A percentile compares a stretch with the other conserved stretches of the same genome.
Evolutionary conservation across 1,139 yeast species (phyloP).

Genomic region (Pichia sp.): DNA sequence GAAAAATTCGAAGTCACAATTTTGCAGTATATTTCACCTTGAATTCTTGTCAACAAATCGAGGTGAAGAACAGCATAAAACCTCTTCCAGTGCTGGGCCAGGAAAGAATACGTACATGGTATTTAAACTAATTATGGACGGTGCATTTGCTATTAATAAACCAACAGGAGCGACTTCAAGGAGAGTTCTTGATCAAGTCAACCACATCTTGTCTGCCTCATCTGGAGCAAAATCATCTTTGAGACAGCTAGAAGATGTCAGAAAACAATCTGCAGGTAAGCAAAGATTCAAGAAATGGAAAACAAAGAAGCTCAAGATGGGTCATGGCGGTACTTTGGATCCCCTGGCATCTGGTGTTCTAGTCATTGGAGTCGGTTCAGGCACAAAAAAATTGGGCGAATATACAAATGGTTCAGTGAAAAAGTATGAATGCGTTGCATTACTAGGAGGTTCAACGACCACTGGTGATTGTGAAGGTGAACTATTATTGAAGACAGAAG

Average conservation of each 20-base stretch:
- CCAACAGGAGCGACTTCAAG: constrained; percentile 85
- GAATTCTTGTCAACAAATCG: too few species aligned
- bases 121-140: constrained; percentile 48
- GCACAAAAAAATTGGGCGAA: constrained; percentile 73
- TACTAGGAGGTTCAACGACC: constrained; percentile 86
- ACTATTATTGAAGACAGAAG: constrained; percentile 50
- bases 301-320: constrained; percentile 67
- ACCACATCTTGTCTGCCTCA: constrained; percentile 54
- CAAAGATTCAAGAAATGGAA: constrained; percentile 19
- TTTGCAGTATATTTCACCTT: too few species aligned
- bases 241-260: constrained; percentile 39
- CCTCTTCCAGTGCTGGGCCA: too few species aligned
- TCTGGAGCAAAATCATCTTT: constrained; percentile 52
- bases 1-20: too few species aligned
- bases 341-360: constrained; percentile 92
- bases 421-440: constrained; percentile 75
- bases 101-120: too few species aligned
- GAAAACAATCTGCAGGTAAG: constrained; percentile 34
- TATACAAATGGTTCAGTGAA: constrained; percentile 69
- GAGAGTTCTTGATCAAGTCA: constrained; percentile 59
- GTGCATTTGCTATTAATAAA: constrained; percentile 88
- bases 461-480: constrained; percentile 94
- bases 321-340: constrained; percentile 97
- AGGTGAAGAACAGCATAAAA: too few species aligned
- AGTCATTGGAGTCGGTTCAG: constrained; percentile 83